These are phyloP conservation scores for Aegilops umbellulata DNA, from an alignment of 176 grass and related monocot species.

Conservation along the genomic window DNA sequence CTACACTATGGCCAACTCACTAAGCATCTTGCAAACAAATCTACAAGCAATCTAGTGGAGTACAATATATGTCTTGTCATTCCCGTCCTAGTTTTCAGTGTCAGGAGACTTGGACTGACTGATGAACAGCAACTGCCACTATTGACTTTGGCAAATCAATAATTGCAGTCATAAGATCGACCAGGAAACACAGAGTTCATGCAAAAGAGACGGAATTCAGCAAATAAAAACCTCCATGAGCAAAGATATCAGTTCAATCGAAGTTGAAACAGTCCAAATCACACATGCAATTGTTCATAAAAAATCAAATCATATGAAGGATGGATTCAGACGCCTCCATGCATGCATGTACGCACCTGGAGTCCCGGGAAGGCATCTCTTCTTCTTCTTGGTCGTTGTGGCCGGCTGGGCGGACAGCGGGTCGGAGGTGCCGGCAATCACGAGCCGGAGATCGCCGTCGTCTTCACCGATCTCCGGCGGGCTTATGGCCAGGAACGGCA, in stretches of 20 bases:
- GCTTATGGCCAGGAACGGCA: not conserved
- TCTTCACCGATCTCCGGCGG: constrained; percentile 5
- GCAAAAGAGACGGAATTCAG: not conserved
- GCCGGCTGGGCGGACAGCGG: constrained; percentile 5
- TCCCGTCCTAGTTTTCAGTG: constrained; percentile 26
- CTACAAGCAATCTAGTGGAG: not conserved
- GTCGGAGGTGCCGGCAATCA: not conserved
- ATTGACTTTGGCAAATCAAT: constrained; percentile 38
- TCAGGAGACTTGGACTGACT: constrained; percentile 19
- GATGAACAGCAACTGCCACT: constrained; percentile 40
- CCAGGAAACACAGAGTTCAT: not conserved
- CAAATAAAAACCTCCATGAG: not conserved
- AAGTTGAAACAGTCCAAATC: not conserved
- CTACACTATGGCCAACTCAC: not conserved
- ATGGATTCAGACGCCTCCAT: not conserved
- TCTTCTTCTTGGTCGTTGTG: constrained; percentile 66
- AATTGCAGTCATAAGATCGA: constrained; percentile 25
- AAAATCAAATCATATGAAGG: not conserved
- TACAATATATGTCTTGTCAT: constrained; percentile 19
- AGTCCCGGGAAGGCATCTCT: constrained; percentile 79
- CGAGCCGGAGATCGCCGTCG: constrained; percentile 19
- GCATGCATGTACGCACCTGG: constrained; percentile 53
- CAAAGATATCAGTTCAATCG: not conserved
- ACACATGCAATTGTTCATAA: not conserved
- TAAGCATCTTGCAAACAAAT: not conserved